Evolutionary conservation across 2,329 filamentous ascomycete species (phyloP).

Genomic region (Cytospora paraplurivora): DNA sequence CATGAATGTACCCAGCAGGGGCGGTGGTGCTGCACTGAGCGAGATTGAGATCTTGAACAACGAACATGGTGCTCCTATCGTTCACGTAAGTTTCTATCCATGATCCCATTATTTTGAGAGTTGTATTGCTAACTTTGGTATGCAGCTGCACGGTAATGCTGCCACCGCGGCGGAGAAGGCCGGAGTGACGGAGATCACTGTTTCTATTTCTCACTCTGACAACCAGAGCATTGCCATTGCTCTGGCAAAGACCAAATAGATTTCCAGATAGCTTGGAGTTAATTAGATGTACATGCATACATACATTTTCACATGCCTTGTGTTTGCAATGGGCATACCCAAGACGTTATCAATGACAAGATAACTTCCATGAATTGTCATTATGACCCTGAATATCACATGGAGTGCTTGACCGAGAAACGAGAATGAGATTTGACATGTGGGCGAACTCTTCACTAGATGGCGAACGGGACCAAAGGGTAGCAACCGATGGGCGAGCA

Average conservation of each 20-base stretch:
- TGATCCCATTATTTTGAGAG: neutral
- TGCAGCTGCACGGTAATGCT: conserved; percentile 82
- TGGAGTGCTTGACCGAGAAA: too few relatives aligned
- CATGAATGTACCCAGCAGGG: conserved; percentile 81
- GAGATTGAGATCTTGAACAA: conserved; percentile 92
- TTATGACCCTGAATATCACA: too few relatives aligned
- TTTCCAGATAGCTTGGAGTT: neutral
- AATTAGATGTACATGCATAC: neutral
- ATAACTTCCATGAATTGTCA: too few relatives aligned
- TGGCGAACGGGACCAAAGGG: too few relatives aligned
- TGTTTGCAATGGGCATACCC: neutral
- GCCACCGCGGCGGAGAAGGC: conserved; percentile 80
- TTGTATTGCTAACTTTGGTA: conserved; percentile 41
- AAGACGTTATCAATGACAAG: neutral
- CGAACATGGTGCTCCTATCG: conserved; percentile 78
- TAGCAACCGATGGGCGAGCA: too few relatives aligned
- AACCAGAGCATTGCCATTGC: conserved; percentile 93
- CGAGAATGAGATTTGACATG: too few relatives aligned
- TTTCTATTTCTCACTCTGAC: conserved; percentile 96
- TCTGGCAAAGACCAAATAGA: conserved; percentile 67
- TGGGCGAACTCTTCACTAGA: too few relatives aligned
- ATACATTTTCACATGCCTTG: neutral
- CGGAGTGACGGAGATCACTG: conserved; percentile 83
- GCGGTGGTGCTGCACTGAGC: conserved; percentile 85
- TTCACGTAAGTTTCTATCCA: conserved; percentile 65